Base-by-base conservation (phyloP, 2,329 filamentous ascomycete species). In the Verticillium longisporum region DNA sequence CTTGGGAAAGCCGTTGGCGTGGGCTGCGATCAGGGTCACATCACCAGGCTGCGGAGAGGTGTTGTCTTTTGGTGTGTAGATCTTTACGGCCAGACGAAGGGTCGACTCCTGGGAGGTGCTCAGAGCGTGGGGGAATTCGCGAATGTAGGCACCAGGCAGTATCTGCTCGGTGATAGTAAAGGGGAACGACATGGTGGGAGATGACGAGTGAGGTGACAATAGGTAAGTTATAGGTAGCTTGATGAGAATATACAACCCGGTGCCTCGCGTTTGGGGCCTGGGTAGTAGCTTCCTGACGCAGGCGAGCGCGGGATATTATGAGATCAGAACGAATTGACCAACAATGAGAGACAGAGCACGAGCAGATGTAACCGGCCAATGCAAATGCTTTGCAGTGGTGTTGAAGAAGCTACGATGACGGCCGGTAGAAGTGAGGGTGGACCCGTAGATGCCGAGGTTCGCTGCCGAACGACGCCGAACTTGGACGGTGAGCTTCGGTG, bases 1-100 rank as follows among this genome's bases (percentile, higher is more conserved):
- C 82, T 97, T 98, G 11, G 91, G 90, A 67, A 97, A 97, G 11
- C 89, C 94, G 77, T 97, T 97, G 57, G 92, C 94, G 75, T 97
- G 93, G 4, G 89, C 88, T 11, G 84, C 92, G 60, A 98, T 86
- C 62, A 98, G 87, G 21, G 92, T 97, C 9, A 97, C 78, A 73
- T 95, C 91, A 37, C 91, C 90, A 1, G 86, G 83, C 64, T 85
- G 80, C 0, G 91, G 89, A 31, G 78, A 74, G 0, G 79, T 81
- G 68, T 93, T 92, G 69, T 88, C 83, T 60, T 85, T 78, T 1
- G 93, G 93, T 0, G 84, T 89, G 72, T 98, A 98, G 71, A 97
- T 91, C 78, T 97, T 97, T 59, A 97, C 83, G 9, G 87, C 85
- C 5, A 97, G 75, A 60, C 86, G 76, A 3, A 97, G 79, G 6